Evolutionary conservation across 176 grass and related monocot species (phyloP), one percentile per base, ranked within the genome.

Genomic region (Carex pumila): DNA sequence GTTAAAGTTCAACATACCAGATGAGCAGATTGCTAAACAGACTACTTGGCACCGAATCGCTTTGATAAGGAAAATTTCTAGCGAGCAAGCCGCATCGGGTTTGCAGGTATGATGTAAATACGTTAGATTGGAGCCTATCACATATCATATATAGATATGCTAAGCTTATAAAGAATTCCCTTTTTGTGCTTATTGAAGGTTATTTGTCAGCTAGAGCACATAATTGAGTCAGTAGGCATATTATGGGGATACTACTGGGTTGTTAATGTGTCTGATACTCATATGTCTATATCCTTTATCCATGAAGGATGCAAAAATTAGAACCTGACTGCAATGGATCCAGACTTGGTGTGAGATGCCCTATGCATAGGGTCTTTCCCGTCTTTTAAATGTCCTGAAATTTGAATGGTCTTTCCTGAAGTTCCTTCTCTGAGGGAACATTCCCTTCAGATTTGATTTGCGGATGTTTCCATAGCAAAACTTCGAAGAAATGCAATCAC

Each of bases 21-120:
- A 99, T 58, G 96, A 99, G 84, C 92, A 95, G 91, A 95, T 99
- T 87, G 93, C 91, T 92, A 95, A 95, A 72, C 85, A 95, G 86
- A 95, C 92, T 83, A 93, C 93, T 87, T 99, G 96, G 96, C 96
- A 99, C 90, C 88, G 96, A 39, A 99, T 99, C 52, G 96, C 96
- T 85, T 72, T 95, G 88, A 93, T 99, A 70, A 89, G 96, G 65
- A 99, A 95, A 79, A 89, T 99, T 36, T 99, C 93, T 85, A 99
- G 96, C 83, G 93, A 95, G 85, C 93, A 99, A 86, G 96, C 96
- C 65, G 88, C 89, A 62, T 90, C 93, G n/a, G 93, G 93, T 87
- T 34, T 83, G 62, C 63, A 83, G 81, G 81, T 83, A 68, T 18
- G 73, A 25, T 57, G 13, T 25, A 34, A 18, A 78, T 78, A 78